Conservation (phyloP, 169 alveolate species). For the Eimeria falciformis region DNA sequence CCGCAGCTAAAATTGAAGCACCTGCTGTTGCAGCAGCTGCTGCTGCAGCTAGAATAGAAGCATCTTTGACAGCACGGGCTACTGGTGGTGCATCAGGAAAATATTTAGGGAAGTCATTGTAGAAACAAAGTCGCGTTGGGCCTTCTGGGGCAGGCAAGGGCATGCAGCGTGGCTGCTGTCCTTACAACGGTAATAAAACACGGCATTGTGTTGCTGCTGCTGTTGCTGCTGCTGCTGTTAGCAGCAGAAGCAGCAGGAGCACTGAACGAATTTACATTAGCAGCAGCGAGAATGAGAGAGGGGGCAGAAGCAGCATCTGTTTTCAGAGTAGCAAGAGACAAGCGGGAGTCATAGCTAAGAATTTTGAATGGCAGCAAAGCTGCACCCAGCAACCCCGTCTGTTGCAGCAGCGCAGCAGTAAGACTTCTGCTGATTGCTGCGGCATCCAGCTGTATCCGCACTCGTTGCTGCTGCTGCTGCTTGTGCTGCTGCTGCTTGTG, state of each 20-base stretch:
- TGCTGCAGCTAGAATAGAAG: neutral
- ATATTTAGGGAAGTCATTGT: neutral
- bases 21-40: neutral
- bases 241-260: neutral
- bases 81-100: too few relatives aligned
- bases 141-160: constrained; percentile 59
- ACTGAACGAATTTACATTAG: neutral
- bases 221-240: constrained; percentile 17
- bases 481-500: neutral
- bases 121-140: constrained; percentile 51
- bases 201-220: constrained; percentile 4
- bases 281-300: constrained; percentile 37
- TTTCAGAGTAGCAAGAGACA: constrained; percentile 14
- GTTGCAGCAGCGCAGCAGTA: constrained; percentile 58
- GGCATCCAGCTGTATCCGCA: constrained; percentile 14
- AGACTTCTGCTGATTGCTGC: constrained; percentile 19
- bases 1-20: neutral
- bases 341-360: constrained; percentile 30
- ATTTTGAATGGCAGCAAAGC: constrained; percentile 44
- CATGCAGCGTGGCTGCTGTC: constrained; percentile 41
- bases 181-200: constrained; percentile 47
- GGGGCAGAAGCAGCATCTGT: constrained; percentile 58
- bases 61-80: too few relatives aligned
- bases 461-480: constrained; percentile 35
- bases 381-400: constrained; percentile 34